Evolutionary conservation across 805 yeast species (phyloP).

Genomic region (Myxozyma sirexii): DNA sequence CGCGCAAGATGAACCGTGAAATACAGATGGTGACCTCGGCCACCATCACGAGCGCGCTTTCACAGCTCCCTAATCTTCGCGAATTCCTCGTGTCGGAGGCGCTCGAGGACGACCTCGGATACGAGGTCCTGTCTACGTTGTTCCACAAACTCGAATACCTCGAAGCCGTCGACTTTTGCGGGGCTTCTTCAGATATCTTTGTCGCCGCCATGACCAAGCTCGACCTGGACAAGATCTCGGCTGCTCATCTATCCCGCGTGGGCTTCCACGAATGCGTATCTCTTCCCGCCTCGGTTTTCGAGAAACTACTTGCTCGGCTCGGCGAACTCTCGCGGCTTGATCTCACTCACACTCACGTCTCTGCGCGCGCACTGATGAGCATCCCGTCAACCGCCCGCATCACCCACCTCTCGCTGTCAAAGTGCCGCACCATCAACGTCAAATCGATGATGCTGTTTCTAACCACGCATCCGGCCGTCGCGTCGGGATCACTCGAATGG

Average conservation of each 20-base stretch:
- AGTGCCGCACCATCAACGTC: constrained; percentile 50
- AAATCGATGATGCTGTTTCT: constrained; percentile 71
- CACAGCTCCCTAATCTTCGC: constrained; percentile 61
- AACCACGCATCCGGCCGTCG: constrained; percentile 65
- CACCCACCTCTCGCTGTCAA: constrained; percentile 67
- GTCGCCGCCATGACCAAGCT: constrained; percentile 57
- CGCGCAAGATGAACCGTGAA: constrained; percentile 86
- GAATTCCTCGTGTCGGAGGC: constrained; percentile 86
- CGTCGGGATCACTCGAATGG: constrained; percentile 54
- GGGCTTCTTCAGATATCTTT: constrained; percentile 70
- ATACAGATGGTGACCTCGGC: constrained; percentile 84
- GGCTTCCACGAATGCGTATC: constrained; percentile 90
- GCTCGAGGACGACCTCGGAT: constrained; percentile 78
- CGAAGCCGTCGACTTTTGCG: constrained; percentile 83
- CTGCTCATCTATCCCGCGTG: constrained; percentile 47
- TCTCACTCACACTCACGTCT: constrained; percentile 77
- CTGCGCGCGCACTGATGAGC: constrained; percentile 58
- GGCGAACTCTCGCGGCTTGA: constrained; percentile 67
- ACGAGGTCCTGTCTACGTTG: constrained; percentile 55
- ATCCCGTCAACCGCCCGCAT: constrained; percentile 61
- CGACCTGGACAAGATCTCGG: constrained; percentile 36
- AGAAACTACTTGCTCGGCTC: constrained; percentile 59
- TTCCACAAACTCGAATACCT: constrained; percentile 58
- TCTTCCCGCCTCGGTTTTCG: constrained; percentile 59
- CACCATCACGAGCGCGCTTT: constrained; percentile 67